Evolutionary conservation across 2,329 filamentous ascomycete species (phyloP).

Genomic region (Gaeumannomyces sp.): DNA sequence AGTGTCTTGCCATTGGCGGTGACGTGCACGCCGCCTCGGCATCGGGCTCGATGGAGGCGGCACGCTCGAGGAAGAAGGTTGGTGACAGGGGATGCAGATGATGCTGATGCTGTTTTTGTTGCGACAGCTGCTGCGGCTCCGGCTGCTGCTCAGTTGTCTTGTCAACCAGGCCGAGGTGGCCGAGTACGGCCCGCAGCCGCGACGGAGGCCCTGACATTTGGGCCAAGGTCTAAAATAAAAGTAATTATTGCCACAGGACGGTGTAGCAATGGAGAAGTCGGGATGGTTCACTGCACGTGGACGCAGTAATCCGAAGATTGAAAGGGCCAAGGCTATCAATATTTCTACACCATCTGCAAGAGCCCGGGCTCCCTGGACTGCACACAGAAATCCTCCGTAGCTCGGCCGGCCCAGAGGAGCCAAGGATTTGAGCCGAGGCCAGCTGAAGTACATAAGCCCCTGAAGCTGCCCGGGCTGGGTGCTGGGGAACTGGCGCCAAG

Average conservation of each 20-base stretch:
- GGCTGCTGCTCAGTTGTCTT: neutral
- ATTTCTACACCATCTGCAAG: neutral
- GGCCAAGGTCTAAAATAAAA: neutral
- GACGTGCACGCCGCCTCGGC: conserved; percentile 80
- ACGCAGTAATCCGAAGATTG: neutral
- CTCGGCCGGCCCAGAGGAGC: neutral
- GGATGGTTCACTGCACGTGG: neutral
- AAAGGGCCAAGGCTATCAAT: neutral
- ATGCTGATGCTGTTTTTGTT: conserved; percentile 29
- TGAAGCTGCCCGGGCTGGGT: neutral
- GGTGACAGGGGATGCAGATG: conserved; percentile 78
- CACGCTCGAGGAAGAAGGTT: conserved; percentile 74
- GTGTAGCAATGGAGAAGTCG: neutral
- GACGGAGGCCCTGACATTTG: conserved; percentile 58
- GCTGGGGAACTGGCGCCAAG: conserved; percentile 8
- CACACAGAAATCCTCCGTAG: neutral
- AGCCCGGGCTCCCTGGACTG: neutral
- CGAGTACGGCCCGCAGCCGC: conserved; percentile 52
- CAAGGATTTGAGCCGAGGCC: neutral
- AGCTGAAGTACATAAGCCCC: neutral
- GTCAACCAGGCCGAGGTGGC: conserved; percentile 37
- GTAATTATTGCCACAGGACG: neutral
- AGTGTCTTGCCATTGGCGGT: conserved; percentile 71
- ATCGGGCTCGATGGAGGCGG: conserved; percentile 80
- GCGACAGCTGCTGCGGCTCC: conserved; percentile 8